Evolutionary conservation across 108 stramenopile species (phyloP).

Genomic region (Cylindrotheca closterium): DNA sequence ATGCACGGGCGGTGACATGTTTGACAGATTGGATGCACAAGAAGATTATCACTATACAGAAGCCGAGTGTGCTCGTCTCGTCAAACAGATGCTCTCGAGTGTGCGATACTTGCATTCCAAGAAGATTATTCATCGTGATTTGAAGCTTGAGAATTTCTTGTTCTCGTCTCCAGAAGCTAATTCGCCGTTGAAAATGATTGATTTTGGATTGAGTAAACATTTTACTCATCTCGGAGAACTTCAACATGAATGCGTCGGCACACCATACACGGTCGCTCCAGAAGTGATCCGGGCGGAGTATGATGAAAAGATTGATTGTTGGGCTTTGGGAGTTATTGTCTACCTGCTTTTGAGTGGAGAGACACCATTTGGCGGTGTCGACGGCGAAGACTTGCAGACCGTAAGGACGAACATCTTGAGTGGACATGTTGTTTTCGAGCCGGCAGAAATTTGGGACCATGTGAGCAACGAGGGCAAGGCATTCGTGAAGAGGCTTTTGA

Average conservation of each 20-base stretch:
- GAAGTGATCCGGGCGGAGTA: conserved; percentile 86
- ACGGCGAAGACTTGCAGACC: conserved; percentile 59
- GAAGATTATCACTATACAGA: conserved; percentile 84
- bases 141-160: conserved; percentile 81
- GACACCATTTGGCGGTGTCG: conserved; percentile 85
- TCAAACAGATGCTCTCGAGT: conserved; percentile 88
- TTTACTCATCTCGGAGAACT: conserved; percentile 62
- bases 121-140: conserved; percentile 91
- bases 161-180: conserved; percentile 17
- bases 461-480: conserved; percentile 66
- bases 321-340: conserved; percentile 89
- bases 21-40: conserved; percentile 84
- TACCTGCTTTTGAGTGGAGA: conserved; percentile 84
- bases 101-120: conserved; percentile 91
- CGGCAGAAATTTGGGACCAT: conserved; percentile 68
- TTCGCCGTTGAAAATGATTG: conserved; percentile 40
- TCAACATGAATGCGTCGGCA: conserved; percentile 79
- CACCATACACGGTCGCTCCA: conserved; percentile 87
- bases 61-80: conserved; percentile 61
- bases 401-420: conserved; percentile 61
- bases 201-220: conserved; percentile 90
- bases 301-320: conserved; percentile 80
- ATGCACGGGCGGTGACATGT: conserved; percentile 77
- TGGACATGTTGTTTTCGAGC: conserved; percentile 59
- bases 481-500: conserved; percentile 67